Conservation (phyloP, 2,329 filamentous ascomycete species). For the Albifimbria verrucaria region DNA sequence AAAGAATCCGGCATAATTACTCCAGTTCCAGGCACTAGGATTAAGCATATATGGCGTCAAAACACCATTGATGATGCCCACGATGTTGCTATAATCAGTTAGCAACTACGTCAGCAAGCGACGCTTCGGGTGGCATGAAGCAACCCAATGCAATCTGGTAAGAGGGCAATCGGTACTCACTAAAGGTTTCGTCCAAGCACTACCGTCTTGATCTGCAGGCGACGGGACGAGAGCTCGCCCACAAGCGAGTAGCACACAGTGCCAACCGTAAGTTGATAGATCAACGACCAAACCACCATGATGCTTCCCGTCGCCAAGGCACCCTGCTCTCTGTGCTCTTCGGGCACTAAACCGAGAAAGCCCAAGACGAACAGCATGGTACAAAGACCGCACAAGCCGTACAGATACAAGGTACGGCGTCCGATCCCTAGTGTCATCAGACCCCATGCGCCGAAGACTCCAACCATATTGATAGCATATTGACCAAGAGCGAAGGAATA, state of each 20-base stretch:
- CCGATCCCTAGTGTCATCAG: conserved; percentile 74
- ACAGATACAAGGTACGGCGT: conserved; percentile 72
- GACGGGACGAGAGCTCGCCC: conserved; percentile 75
- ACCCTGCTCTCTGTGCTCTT: conserved; percentile 52
- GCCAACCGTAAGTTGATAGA: conserved; percentile 84
- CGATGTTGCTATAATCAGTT: conserved; percentile 58
- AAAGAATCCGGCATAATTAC: conserved; percentile 84
- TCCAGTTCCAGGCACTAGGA: conserved; percentile 81
- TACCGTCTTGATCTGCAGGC: conserved; percentile 88
- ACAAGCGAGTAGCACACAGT: conserved; percentile 90
- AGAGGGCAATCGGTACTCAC: conserved; percentile 33
- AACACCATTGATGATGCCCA: conserved; percentile 76
- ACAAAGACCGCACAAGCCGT: conserved; percentile 70
- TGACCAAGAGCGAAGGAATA: conserved; percentile 63
- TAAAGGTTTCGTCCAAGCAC: conserved; percentile 79
- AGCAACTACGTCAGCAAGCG: neutral
- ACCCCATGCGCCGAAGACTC: conserved; percentile 78
- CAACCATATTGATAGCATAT: conserved; percentile 72
- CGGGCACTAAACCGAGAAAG: conserved; percentile 73
- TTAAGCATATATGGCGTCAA: conserved; percentile 93
- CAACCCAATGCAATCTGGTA: neutral
- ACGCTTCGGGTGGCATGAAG: neutral
- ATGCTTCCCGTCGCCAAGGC: conserved; percentile 79
- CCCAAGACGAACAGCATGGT: conserved; percentile 79
- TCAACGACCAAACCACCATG: conserved; percentile 78